Evolutionary conservation across 257 asterid species (phyloP), one percentile per base, ranked within the genome.

Genomic region (Scutellaria galericulata): DNA sequence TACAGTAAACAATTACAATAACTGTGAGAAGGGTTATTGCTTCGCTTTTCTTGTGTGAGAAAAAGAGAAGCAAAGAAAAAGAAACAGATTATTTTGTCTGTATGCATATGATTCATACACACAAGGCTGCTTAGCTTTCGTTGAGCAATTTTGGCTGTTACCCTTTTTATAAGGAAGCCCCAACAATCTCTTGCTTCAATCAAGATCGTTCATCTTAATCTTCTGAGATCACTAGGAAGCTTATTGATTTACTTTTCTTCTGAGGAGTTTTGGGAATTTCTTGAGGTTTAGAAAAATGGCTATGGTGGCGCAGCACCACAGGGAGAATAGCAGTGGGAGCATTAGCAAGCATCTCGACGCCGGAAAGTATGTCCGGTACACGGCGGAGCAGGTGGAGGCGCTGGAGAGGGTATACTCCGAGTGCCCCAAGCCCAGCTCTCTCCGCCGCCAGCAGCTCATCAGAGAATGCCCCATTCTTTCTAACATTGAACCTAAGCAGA

Each of bases 361-460:
- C 60, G 98, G 99, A 47, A 94, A 94, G 66, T 94, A 94, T 68
- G 97, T 90, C 9, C 85, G 99, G 7, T 94, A 94, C 76, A 91
- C 99, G 40, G 89, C 96, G 50, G 99, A 94, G 88, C 99, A 94
- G 78, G 97, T 94, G 82, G 99, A 94, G 77, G 99, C 97, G 10
- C 63, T 94, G 84, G 99, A 94, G 80, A 88, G 99, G 82, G 97
- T 91, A 11, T 94, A 94, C 48, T 84, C 96, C 1, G 97, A 89
- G 81, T 94, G 97, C 67, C 99, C 99, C 0, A 94, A 94, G 72
- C 99, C 99, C 7, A 94, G 97, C 71, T 94, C 99, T 0, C 76
- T 89, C 63, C 96, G 96, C 57, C 80, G 99, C 13, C 99, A 94
- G 76, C 99, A 94, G 76, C 81, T 94, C 79, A 87, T 94, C 75